Percentiles rank a stretch among this genome's conserved stretches.
phyloP scores from a whole-genome alignment of 768 basidiomycete genomes.

The Leccinum variicolor region DNA sequence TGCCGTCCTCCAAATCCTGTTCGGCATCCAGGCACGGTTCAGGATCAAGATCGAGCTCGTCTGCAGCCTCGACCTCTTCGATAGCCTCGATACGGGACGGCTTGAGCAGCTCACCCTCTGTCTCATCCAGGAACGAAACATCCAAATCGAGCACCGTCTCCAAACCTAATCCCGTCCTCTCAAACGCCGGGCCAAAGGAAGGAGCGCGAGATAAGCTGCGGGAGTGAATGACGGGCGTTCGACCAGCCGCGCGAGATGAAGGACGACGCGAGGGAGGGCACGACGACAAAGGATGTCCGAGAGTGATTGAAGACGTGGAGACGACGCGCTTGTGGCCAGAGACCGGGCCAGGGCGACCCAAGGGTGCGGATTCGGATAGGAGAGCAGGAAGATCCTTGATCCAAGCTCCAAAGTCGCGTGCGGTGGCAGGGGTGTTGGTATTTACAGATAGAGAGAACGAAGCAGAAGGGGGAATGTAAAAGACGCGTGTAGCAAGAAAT shows the following conservation, averaged over 20 bases:
- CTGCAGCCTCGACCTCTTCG: slow-evolving; percentile 37
- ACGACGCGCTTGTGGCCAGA: slow-evolving; percentile 52
- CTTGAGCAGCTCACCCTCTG: slow-evolving; percentile 32
- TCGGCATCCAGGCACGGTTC: slow-evolving; percentile 21
- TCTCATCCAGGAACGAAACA: slow-evolving; percentile 37
- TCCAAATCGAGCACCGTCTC: slow-evolving; percentile 53
- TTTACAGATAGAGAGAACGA: slow-evolving; percentile 17
- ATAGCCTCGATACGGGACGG: slow-evolving; percentile 27
- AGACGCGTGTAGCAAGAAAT: slow-evolving; percentile 80
- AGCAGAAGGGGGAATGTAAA: slow-evolving; percentile 69
- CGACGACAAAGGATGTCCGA: slow-evolving; percentile 60
- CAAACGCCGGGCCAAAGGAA: slow-evolving; percentile 50
- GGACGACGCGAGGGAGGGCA: slow-evolving; percentile 72
- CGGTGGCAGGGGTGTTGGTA: slow-evolving; percentile 49
- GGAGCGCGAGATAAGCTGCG: slow-evolving; percentile 64
- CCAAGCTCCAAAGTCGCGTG: slow-evolving; percentile 86
- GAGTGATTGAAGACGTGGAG: slow-evolving; percentile 54
- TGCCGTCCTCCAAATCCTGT: slow-evolving; percentile 33
- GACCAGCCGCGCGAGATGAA: slow-evolving; percentile 58
- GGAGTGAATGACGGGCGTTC: slow-evolving; percentile 50
- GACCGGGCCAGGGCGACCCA: slow-evolving; percentile 33
- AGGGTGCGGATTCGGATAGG: slow-evolving; percentile 43
- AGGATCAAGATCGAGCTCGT: slow-evolving; percentile 28
- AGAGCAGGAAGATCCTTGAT: slow-evolving; percentile 74
- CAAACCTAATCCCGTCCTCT: slow-evolving; percentile 41